phyloP scores from a whole-genome alignment of 2,329 filamentous ascomycete species.

The Byssothecium circinans region DNA sequence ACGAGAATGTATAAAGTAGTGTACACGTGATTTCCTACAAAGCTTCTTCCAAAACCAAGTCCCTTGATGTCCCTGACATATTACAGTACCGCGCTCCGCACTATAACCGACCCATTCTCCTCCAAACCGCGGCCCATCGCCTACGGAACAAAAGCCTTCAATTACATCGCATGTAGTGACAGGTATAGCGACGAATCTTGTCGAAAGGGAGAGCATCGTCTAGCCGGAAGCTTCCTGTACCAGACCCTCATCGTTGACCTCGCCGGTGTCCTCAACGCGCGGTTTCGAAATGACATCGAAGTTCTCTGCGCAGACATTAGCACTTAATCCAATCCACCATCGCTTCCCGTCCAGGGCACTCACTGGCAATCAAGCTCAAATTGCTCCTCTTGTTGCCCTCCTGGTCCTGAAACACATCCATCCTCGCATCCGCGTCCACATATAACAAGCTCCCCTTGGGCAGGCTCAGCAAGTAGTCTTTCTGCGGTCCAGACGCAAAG shows the following conservation, averaged over 20 bases:
- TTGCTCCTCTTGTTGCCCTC: slow-evolving; percentile 68
- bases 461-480: slow-evolving; percentile 72
- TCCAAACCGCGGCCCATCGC: not conserved
- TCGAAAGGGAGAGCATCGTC: not conserved
- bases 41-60: slow-evolving; percentile 12
- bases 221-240: slow-evolving; percentile 33
- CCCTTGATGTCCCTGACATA: not conserved
- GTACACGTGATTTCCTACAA: slow-evolving; percentile 18
- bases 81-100: slow-evolving; percentile 31
- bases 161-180: slow-evolving; percentile 5
- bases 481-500: slow-evolving; percentile 71
- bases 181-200: not conserved
- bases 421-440: slow-evolving; percentile 78
- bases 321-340: slow-evolving; percentile 3
- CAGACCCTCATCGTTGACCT: slow-evolving; percentile 33
- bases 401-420: slow-evolving; percentile 62
- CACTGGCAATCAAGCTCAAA: slow-evolving; percentile 80
- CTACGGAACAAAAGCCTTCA: not conserved
- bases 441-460: slow-evolving; percentile 88
- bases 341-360: slow-evolving; percentile 41
- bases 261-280: slow-evolving; percentile 21
- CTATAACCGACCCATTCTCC: not conserved
- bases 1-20: slow-evolving; percentile 20
- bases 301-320: slow-evolving; percentile 27
- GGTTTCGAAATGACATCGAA: slow-evolving; percentile 38